Evolutionary conservation across 768 basidiomycete species (phyloP), one percentile per base, ranked within the genome.

Genomic region (Tulasnella sp.): DNA sequence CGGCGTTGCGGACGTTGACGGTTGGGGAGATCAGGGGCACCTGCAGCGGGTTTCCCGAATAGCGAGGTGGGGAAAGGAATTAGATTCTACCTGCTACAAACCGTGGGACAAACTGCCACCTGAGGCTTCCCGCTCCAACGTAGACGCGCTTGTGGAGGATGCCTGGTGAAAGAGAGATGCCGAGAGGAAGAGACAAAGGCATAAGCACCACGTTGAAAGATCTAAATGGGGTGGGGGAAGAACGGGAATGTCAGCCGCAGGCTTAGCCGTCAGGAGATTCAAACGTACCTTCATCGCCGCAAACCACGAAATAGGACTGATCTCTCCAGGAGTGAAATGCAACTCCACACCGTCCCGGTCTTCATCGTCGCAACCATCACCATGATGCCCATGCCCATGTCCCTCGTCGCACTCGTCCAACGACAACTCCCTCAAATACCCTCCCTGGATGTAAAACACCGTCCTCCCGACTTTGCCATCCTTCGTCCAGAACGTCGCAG

Each of bases 361-460:
- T 22, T 72, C 72, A 16, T 41, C 72, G 2, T 72, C 74, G 40
- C 40, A 46, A 46, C 46, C 12, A 46, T 31, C 37, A 22, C 20
- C 74, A 46, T 12, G 37, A 42, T 42, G 42, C 42, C 42, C 42
- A 14, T 42, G 42, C 42, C 48, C 48, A 50, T 50, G 31, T n/a
- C 72, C 18, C 11, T 77, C 76, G 18, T 28, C 46, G 18, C 72
- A 34, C 12, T 72, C 72, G n/a, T 28, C 40, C 40, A 75, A 46
- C n/a, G 74, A 9, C 74, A 75, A 42, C 37, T 75, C 74, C 74
- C 46, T 75, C 31, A 75, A 46, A 28, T 46, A 44, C n/a, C 74
- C 40, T 24, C 40, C 40, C 40, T 24, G 40, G 28, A 42, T 34
- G 74, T 75, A 75, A 41, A 37, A 75, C 72, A 75, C 74, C 40